phyloP scores from a whole-genome alignment of 345 rosid genomes.

The Rubroshorea leprosula region DNA sequence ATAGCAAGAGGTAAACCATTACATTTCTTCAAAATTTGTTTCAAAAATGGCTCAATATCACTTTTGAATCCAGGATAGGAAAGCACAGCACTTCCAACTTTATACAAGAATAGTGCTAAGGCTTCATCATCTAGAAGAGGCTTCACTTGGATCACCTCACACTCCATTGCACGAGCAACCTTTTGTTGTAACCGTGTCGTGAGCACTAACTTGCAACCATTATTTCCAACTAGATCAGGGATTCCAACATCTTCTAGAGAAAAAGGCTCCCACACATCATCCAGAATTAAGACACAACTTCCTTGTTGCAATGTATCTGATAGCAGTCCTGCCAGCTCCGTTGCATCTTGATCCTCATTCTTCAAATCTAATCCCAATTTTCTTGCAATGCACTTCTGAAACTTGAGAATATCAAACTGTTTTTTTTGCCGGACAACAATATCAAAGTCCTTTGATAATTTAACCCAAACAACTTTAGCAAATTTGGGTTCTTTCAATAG shows the following conservation, averaged over 20 bases:
- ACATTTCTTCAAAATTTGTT: too few relatives aligned
- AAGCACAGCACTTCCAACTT: too few relatives aligned
- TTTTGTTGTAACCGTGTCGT: background rate
- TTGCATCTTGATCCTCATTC: background rate
- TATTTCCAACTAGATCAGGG: background rate
- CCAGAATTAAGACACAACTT: background rate
- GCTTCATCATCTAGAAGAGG: too few relatives aligned
- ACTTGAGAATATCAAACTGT: background rate
- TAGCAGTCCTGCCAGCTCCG: too few relatives aligned
- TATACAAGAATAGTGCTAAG: too few relatives aligned
- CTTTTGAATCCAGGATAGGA: too few relatives aligned
- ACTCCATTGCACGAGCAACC: too few relatives aligned
- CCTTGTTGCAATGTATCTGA: background rate
- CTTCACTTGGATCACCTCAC: too few relatives aligned
- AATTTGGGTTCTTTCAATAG: background rate
- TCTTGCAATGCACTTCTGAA: background rate
- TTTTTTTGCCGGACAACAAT: too few relatives aligned
- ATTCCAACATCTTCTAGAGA: background rate
- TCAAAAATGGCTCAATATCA: too few relatives aligned
- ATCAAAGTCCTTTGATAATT: background rate
- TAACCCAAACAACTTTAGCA: background rate
- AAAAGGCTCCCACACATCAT: background rate
- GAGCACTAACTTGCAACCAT: background rate
- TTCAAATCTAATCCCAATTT: background rate
- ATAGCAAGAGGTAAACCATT: too few relatives aligned